phyloP scores from a whole-genome alignment of 805 yeast species.

The Candida ulmi region DNA sequence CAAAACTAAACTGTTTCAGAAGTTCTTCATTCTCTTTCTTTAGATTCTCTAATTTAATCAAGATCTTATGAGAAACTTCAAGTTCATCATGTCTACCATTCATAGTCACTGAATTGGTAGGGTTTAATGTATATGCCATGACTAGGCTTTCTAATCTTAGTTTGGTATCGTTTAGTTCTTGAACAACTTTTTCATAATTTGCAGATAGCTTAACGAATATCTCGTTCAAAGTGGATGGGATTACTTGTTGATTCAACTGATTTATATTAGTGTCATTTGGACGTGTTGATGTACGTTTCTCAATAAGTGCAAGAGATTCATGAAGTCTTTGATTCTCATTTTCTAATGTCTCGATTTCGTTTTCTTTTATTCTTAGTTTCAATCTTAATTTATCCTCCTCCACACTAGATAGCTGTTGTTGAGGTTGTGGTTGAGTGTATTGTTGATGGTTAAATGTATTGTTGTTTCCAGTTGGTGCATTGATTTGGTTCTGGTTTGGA shows the following conservation, averaged over 20 bases:
- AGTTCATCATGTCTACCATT: slow-evolving; percentile 67
- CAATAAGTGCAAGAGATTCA: slow-evolving; percentile 14
- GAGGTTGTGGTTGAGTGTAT: slow-evolving; percentile 1
- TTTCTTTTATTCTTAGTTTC: slow-evolving; percentile 51
- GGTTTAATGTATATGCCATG: slow-evolving; percentile 49
- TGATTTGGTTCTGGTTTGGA: too few relatives aligned
- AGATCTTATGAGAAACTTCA: slow-evolving; percentile 68
- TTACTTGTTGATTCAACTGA: slow-evolving; percentile 17
- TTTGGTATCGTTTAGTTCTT: slow-evolving; percentile 58
- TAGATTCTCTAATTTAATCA: slow-evolving; percentile 53
- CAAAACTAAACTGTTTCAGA: slow-evolving; percentile 64
- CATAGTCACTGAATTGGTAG: slow-evolving; percentile 39
- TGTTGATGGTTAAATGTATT: neutral
- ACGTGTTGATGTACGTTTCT: neutral
- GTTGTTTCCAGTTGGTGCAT: neutral
- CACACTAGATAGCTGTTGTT: slow-evolving; percentile 1
- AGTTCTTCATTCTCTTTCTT: slow-evolving; percentile 67
- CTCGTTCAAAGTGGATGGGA: slow-evolving; percentile 40
- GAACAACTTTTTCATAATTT: slow-evolving; percentile 38
- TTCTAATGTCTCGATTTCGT: slow-evolving; percentile 41
- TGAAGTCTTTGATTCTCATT: slow-evolving; percentile 36
- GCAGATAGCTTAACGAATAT: slow-evolving; percentile 44
- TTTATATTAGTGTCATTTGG: neutral
- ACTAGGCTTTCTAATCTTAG: slow-evolving; percentile 55
- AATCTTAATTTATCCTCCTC: slow-evolving; percentile 37